These are phyloP conservation scores for Streptanthus diversifolius DNA, from an alignment of 345 rosid genomes.

Conservation along the genomic window DNA sequence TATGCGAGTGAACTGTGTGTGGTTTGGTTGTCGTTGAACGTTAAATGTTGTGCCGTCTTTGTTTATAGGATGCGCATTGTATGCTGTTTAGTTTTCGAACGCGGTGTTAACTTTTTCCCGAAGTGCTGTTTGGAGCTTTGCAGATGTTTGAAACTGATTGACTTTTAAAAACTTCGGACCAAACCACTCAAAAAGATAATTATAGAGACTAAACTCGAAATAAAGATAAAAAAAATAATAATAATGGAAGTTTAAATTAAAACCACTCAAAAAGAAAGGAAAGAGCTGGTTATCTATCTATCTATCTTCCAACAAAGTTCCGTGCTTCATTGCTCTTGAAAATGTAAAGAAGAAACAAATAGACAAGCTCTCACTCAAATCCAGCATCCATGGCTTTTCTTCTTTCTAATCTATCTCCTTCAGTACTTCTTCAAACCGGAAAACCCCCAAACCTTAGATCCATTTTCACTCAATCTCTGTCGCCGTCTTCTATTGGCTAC, in stretches of 20 bases:
- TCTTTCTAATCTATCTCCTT: constrained; percentile 63
- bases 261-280: background rate
- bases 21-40: background rate
- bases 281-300: constrained; percentile 1
- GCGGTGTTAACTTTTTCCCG: background rate
- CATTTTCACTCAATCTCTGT: constrained; percentile 21
- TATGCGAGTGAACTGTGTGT: background rate
- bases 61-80: background rate
- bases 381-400: constrained; percentile 65
- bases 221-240: background rate
- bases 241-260: background rate
- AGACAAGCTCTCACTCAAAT: background rate
- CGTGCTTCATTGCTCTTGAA: constrained; percentile 23
- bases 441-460: constrained; percentile 44
- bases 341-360: constrained; percentile 12
- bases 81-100: background rate
- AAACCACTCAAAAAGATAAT: background rate
- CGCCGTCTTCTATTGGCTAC: constrained; percentile 17
- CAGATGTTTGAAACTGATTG: background rate
- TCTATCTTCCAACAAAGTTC: constrained; percentile 29
- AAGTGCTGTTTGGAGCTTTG: background rate
- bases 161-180: background rate
- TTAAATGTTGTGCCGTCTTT: background rate
- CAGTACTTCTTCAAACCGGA: constrained; percentile 50
- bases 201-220: background rate